Base-by-base conservation (phyloP, 208 protist species). In the Acanthamoeba castellanii region DNA sequence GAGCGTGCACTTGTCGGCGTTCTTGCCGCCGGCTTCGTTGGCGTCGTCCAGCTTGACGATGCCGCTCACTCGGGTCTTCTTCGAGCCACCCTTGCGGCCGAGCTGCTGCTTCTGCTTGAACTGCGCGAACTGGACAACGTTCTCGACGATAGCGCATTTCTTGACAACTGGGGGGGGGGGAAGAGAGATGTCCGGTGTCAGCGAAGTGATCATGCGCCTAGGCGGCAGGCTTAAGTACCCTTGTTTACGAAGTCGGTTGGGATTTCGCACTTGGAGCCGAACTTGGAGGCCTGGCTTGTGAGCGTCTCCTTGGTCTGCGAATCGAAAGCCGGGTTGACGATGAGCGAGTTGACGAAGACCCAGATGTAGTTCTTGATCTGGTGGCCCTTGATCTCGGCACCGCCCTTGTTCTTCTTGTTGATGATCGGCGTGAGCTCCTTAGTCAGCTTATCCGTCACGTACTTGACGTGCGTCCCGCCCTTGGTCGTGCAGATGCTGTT, bases 31-130 rank as follows among this genome's bases (percentile, higher is more conserved):
- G 25, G 99, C 99, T 95, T 99, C 98, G 97, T 99, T 99, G 13
- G 99, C 99, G 96, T 99, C 99, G 95, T 99, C 99, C 3, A 99
- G 98, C 97, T 99, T 99, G 16, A 99, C 98, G 82, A 99, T 99
- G 91, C 99, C 99, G 30, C 97, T 97, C 16, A 99, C 97, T 81
- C 98, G 97, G 32, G 96, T 97, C 32, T 95, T 98, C 84, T 99
- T 99, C 1, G 57, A 92, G 37, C 98, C 98, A 55, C 96, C 96
- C 52, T 96, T 98, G 47, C 97, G 98, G 94, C 34, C 97, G 50
- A 99, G 98, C 82, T 98, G 97, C 50, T 97, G 97, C 22, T 98
- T 98, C 50, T 99, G 97, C 96, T 99, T 99, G 94, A 97, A 99
- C 96, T 99, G 99, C n/a, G 98, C 99, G 96, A 98, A 99, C 92